phyloP scores from a whole-genome alignment of 2,329 filamentous ascomycete species.

The Lomentospora prolificans region DNA sequence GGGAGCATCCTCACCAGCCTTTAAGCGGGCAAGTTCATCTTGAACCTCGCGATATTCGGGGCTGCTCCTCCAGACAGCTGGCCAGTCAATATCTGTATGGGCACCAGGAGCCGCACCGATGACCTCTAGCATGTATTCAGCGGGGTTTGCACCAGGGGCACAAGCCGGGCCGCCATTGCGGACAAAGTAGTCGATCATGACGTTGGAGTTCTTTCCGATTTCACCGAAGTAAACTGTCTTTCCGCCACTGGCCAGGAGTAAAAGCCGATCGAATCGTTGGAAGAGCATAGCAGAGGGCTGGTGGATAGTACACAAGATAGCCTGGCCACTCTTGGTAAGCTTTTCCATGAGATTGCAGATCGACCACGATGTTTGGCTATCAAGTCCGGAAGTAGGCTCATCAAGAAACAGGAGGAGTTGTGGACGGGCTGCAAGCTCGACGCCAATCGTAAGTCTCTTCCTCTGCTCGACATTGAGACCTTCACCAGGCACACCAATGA shows the following conservation, averaged over 20 bases:
- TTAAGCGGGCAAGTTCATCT: slow-evolving; percentile 17
- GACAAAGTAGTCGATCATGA: slow-evolving; percentile 49
- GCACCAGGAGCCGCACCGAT: slow-evolving; percentile 30
- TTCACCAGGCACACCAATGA: slow-evolving; percentile 36
- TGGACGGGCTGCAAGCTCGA: slow-evolving; percentile 33
- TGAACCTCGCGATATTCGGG: slow-evolving; percentile 25
- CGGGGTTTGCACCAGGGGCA: slow-evolving; percentile 48
- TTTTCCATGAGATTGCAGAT: slow-evolving; percentile 63
- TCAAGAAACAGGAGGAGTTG: slow-evolving; percentile 42
- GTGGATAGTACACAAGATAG: slow-evolving; percentile 41
- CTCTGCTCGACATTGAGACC: slow-evolving; percentile 39
- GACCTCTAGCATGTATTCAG: slow-evolving; percentile 55
- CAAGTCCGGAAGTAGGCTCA: slow-evolving; percentile 45
- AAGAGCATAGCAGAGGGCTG: slow-evolving; percentile 33
- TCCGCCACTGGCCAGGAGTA: slow-evolving; percentile 44
- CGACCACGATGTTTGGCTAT: slow-evolving; percentile 56
- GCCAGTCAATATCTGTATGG: slow-evolving; percentile 37
- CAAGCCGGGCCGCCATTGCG: slow-evolving; percentile 47
- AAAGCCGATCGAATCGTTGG: slow-evolving; percentile 43
- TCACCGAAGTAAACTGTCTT: slow-evolving; percentile 50
- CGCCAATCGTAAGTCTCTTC: slow-evolving; percentile 41
- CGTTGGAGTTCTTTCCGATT: slow-evolving; percentile 38
- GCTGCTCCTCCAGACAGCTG: slow-evolving; percentile 31
- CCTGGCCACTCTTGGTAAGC: slow-evolving; percentile 40
- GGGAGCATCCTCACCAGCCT: slow-evolving; percentile 11